Evolutionary conservation across 1,139 yeast species (phyloP).

Genomic region (Geotrichum citri-aurantii): DNA sequence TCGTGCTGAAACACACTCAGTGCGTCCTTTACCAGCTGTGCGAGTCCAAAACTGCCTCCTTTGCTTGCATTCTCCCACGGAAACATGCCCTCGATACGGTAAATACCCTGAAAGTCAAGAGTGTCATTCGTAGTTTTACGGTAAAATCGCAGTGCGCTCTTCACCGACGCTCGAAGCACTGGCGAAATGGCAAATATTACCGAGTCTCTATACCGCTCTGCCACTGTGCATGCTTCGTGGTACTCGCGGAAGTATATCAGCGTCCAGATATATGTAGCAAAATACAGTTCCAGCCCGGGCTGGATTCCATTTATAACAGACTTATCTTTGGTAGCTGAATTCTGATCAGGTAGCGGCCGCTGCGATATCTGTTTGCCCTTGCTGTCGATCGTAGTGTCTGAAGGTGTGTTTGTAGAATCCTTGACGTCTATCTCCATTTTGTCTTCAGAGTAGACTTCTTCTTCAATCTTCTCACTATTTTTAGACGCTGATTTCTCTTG

Average conservation of each 20-base stretch:
- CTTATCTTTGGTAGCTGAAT: neutral
- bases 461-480: neutral
- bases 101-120: slow-evolving; percentile 4
- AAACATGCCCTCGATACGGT: slow-evolving; percentile 1
- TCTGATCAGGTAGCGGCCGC: neutral
- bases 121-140: slow-evolving; percentile 6
- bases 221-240: slow-evolving; percentile 2
- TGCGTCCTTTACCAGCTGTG: slow-evolving; percentile 11
- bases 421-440: slow-evolving; percentile 3
- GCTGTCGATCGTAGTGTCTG: neutral
- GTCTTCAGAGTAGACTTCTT: neutral
- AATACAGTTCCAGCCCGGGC: slow-evolving; percentile 13
- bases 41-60: slow-evolving; percentile 13
- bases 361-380: neutral
- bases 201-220: slow-evolving; percentile 7
- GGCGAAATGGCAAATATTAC: slow-evolving; percentile 11
- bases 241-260: slow-evolving; percentile 12
- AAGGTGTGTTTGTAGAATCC: neutral
- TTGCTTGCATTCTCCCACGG: slow-evolving; percentile 8
- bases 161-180: slow-evolving; percentile 1
- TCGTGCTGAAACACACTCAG: slow-evolving; percentile 3
- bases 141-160: slow-evolving; percentile 2
- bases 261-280: slow-evolving; percentile 14
- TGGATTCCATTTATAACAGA: slow-evolving; percentile 1
- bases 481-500: neutral